Base-by-base conservation (phyloP, 2,329 filamentous ascomycete species). In the Venturia carpophila region DNA sequence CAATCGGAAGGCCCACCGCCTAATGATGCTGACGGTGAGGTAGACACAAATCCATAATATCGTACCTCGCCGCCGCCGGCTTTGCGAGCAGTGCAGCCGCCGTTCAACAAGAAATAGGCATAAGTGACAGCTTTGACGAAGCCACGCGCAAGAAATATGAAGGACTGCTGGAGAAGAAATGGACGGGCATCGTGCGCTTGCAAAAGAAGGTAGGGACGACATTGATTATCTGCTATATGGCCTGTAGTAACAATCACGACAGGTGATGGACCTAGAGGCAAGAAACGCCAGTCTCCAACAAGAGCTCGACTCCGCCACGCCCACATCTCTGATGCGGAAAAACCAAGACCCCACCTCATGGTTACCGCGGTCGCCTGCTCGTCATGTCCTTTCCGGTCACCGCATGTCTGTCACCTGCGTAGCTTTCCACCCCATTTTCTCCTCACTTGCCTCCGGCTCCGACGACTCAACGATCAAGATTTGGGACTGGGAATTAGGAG, bases 391-490 rank as follows among this genome's bases (percentile, higher is more conserved):
- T 11, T 85, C 95, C 76, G 92, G 89, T 19, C 92, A 96, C 76
- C 85, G 91, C 70, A 81, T 86, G 30, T 85, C 90, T 17, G 87
- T 97, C 66, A 96, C 88, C 65, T 92, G 91, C 71, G 87, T 97
- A 66, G 92, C 92, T 19, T 97, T 97, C 73, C 92, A 97, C 74
- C 92, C 92, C 0, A 83, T 94, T 41, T 97, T 96, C 76, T 93
- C 91, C 11, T 93, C 90, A 5, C 81, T 97, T 27, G 93, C 92
- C 11, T 94, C 91, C 0, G 92, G 90, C 19, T 95, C 92, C 10
- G 92, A 96, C 74, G 93, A 97, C 75, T 90, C 86, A 64, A 96
- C 90, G 9, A 96, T 97, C 75, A 97, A 97, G 73, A 92, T 97
- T 65, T 97, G 92, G 92, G 92, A 97, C 73, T 97, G 92, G 89